Base-by-base conservation (phyloP, 768 basidiomycete genomes). In the Suillus tomentosus region DNA sequence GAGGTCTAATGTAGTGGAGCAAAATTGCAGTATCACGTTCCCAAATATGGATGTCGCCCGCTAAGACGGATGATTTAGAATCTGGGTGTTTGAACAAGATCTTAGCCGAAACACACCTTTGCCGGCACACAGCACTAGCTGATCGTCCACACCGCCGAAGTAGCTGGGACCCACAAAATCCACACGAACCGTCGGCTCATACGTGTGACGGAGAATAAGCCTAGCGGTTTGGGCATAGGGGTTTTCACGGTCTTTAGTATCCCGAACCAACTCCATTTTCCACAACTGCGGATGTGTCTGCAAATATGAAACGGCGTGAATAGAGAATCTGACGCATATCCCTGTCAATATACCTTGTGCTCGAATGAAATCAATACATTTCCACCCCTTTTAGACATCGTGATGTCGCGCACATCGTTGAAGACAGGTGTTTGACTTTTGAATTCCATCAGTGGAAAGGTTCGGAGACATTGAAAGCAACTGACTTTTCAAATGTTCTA, bases 31-130 rank as follows among this genome's bases (percentile, higher is more conserved):
- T 89, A 76, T 93, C 91, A 64, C 87, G 85, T 69, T 94, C 92
- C 92, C 92, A 94, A 17, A 94, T 90, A 71, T 91, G 88, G n/a
- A 94, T 87, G 69, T 92, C 90, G 4, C 92, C 92, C 65, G 84
- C 92, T 92, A 64, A 36, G 11, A 54, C 11, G 1, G 10, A 34
- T 19, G 40, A 24, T 53, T 27, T 42, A 63, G 24, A 22, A 54
- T 67, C 11, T 7, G 64, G 5, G 39, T 37, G 2, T 48, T 51
- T 34, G 11, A 3, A 27, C 14, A 24, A 42, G 22, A 51, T 45
- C 11, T 17, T 3, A 14, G 14, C 11, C 34, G 37, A 27, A 19
- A 69, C 75, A 45, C 51, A 86, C 91, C 82, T 84, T 94, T 92
- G 9, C 88, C 87, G 42, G 89, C 88, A 70, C 91, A 90, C 6